These are phyloP conservation scores for Sordariomycetes sp. DNA, from an alignment of 2,329 filamentous ascomycete genomes.

Conservation along the genomic window DNA sequence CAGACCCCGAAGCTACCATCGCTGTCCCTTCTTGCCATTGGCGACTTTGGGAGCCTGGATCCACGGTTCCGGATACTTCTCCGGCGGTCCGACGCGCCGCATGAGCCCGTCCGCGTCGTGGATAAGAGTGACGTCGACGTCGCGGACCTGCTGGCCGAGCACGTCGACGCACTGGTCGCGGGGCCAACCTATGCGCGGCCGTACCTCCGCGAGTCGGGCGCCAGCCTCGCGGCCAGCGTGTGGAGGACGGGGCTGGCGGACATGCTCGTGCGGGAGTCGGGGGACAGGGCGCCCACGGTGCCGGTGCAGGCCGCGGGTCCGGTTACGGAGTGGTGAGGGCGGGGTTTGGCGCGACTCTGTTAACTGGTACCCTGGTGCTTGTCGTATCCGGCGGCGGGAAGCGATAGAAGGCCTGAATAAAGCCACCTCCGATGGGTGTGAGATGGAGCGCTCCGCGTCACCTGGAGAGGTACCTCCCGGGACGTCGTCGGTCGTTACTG, in stretches of 20 bases:
- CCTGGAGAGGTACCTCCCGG: no score
- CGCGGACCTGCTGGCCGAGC: background rate
- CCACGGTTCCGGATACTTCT: background rate
- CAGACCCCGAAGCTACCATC: background rate
- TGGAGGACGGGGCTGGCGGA: background rate
- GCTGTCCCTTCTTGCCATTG: background rate
- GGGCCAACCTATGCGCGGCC: background rate
- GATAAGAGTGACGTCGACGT: background rate
- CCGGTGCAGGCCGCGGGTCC: background rate
- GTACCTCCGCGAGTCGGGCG: background rate
- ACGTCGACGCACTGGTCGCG: background rate
- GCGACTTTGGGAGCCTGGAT: conserved; percentile 1
- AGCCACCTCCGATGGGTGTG: no score
- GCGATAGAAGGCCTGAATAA: no score
- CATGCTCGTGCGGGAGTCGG: background rate
- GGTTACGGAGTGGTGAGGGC: background rate
- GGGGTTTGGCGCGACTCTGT: background rate
- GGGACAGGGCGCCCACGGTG: background rate
- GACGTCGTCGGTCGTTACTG: no score
- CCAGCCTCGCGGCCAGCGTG: background rate
- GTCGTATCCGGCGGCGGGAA: no score
- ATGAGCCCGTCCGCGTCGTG: background rate
- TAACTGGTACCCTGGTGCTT: background rate
- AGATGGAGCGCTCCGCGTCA: no score
- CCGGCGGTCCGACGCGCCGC: background rate